phyloP scores from a whole-genome alignment of 2,329 filamentous ascomycete species.

The Talaromyces piceae region DNA sequence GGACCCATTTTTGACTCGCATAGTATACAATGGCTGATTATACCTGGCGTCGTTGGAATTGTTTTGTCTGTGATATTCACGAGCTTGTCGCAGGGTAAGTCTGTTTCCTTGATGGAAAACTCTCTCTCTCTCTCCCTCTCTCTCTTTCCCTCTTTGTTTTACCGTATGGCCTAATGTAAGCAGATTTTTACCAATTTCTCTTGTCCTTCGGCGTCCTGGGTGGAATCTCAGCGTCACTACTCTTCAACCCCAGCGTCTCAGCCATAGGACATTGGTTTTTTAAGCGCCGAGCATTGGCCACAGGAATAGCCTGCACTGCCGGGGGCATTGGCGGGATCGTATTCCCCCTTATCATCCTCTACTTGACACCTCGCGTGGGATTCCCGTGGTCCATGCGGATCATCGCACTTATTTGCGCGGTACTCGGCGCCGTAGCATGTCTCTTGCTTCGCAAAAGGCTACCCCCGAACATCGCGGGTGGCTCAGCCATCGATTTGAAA shows the following conservation, averaged over 20 bases:
- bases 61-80: neutral
- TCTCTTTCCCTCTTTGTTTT: constrained; percentile 6
- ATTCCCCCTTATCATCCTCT: constrained; percentile 28
- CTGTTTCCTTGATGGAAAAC: constrained; percentile 20
- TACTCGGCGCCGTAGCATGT: constrained; percentile 12
- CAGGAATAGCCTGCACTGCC: constrained; percentile 28
- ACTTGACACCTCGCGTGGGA: constrained; percentile 21
- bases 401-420: constrained; percentile 18
- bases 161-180: neutral
- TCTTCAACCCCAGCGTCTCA: constrained; percentile 26
- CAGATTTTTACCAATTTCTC: constrained; percentile 33
- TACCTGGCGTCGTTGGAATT: neutral
- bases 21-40: constrained; percentile 13
- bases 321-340: constrained; percentile 28
- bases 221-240: constrained; percentile 22
- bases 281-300: constrained; percentile 23
- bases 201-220: constrained; percentile 29
- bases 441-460: neutral
- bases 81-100: neutral
- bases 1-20: constrained; percentile 32
- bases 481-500: constrained; percentile 14
- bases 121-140: too few species aligned
- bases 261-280: constrained; percentile 30
- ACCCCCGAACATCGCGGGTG: neutral
- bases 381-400: constrained; percentile 26